Conservation (phyloP, 495 filamentous ascomycete genomes). For the Clohesyomyces aquaticus region DNA sequence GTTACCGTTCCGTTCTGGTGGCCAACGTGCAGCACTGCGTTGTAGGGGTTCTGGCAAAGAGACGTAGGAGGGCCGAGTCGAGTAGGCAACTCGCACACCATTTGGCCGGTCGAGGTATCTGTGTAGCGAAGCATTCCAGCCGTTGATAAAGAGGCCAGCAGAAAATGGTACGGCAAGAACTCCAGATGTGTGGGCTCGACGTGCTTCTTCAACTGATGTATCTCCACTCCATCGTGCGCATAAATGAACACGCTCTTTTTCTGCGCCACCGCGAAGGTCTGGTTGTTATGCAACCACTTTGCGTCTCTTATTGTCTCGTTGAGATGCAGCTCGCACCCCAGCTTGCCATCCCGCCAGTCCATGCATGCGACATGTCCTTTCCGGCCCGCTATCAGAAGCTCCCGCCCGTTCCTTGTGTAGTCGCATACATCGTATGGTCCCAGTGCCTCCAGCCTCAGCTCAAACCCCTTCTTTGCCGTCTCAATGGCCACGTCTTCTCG, state of each 20-base stretch:
- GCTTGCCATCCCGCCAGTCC: conserved; percentile 91
- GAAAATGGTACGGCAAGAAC: conserved; percentile 94
- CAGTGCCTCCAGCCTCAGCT: conserved; percentile 77
- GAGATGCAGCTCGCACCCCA: conserved; percentile 88
- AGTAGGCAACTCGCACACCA: conserved; percentile 81
- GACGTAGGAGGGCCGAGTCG: conserved; percentile 81
- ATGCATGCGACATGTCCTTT: conserved; percentile 96
- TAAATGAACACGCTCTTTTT: conserved; percentile 98
- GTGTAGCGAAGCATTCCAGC: conserved; percentile 61
- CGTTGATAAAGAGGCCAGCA: conserved; percentile 81
- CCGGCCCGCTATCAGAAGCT: conserved; percentile 80
- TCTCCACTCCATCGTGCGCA: conserved; percentile 81
- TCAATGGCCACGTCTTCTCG: conserved; percentile 71
- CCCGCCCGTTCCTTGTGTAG: conserved; percentile 85
- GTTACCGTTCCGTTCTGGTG: conserved; percentile 94
- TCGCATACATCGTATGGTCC: conserved; percentile 81
- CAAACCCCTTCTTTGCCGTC: conserved; percentile 89
- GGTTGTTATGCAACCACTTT: conserved; percentile 93
- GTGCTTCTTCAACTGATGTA: conserved; percentile 87
- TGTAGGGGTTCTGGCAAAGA: conserved; percentile 83
- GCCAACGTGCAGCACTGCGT: conserved; percentile 87
- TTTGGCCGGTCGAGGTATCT: conserved; percentile 88
- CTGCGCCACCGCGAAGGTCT: conserved; percentile 95
- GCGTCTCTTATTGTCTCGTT: conserved; percentile 87
- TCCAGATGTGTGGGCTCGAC: conserved; percentile 93